phyloP scores from a whole-genome alignment of 1,284 basidiomycete species.

The Leccinum subatratum region DNA sequence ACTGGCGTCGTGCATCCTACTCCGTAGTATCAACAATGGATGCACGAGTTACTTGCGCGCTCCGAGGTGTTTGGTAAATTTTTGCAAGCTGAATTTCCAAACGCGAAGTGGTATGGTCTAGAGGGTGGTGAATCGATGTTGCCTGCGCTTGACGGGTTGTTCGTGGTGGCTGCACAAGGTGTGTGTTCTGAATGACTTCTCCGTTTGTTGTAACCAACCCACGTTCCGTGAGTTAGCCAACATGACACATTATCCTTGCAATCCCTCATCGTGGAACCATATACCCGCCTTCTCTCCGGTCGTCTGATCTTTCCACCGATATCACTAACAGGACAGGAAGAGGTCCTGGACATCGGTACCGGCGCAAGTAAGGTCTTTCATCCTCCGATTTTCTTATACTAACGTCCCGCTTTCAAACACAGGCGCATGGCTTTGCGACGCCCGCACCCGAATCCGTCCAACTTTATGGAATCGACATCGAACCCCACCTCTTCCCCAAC shows the following conservation, averaged over 20 bases:
- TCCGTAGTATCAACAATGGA: conserved; percentile 43
- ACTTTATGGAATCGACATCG: conserved; percentile 22
- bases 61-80: conserved; percentile 83
- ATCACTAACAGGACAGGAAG: conserved; percentile 15
- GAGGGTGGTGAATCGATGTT: conserved; percentile 91
- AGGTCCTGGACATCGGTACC: conserved; percentile 25
- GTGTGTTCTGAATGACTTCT: conserved; percentile 8
- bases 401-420: neutral
- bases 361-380: conserved; percentile 17
- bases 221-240: conserved; percentile 43
- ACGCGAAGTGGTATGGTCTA: conserved; percentile 77
- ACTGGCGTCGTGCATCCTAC: conserved; percentile 17
- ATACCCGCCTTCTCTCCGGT: conserved; percentile 19
- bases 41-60: conserved; percentile 64
- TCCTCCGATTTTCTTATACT: neutral
- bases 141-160: conserved; percentile 74
- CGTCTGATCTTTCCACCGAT: conserved; percentile 23
- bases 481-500: conserved; percentile 18
- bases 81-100: conserved; percentile 77
- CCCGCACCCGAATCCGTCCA: conserved; percentile 14
- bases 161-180: conserved; percentile 64
- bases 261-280: conserved; percentile 73
- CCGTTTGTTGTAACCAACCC: neutral
- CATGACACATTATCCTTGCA: conserved; percentile 68
- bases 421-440: conserved; percentile 26